Evolutionary conservation across 208 protist genomes (phyloP).

Genomic region (Leptomonas seymouri): DNA sequence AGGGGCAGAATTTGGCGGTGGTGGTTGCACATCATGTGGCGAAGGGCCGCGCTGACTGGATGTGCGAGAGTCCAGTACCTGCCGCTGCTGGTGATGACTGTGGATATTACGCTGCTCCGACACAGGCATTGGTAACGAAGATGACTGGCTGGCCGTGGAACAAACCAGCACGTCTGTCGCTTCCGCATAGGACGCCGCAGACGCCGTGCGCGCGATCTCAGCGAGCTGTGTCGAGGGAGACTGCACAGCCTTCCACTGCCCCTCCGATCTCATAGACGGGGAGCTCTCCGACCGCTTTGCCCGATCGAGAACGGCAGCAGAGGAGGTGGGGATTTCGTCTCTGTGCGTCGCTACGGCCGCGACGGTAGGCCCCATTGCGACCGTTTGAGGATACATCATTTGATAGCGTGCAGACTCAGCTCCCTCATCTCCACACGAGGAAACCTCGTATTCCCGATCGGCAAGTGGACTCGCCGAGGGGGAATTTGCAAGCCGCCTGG

Average conservation of each 20-base stretch:
- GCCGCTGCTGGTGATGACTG: background rate
- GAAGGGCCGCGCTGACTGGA: background rate
- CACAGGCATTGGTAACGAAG: background rate
- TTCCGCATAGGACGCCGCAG: conserved; percentile 6
- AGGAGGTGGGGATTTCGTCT: background rate
- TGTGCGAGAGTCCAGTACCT: background rate
- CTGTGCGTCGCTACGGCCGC: background rate
- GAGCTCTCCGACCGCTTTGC: background rate
- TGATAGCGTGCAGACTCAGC: too few species aligned
- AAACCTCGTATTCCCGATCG: background rate
- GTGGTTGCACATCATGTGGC: background rate
- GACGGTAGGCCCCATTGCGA: background rate
- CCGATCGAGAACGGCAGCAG: background rate
- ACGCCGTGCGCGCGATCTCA: background rate
- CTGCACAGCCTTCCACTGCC: background rate
- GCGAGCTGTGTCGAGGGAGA: conserved; percentile 10
- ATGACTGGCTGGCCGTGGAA: conserved; percentile 3
- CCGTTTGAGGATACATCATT: too few species aligned
- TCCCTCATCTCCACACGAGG: too few species aligned
- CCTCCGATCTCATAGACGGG: background rate
- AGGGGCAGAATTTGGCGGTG: background rate
- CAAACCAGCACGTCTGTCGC: conserved; percentile 13
- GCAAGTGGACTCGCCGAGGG: background rate
- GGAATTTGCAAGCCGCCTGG: conserved; percentile 15
- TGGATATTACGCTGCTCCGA: background rate